Evolutionary conservation across 257 asterid species (phyloP).

Genomic region (Cruciata laevipes): DNA sequence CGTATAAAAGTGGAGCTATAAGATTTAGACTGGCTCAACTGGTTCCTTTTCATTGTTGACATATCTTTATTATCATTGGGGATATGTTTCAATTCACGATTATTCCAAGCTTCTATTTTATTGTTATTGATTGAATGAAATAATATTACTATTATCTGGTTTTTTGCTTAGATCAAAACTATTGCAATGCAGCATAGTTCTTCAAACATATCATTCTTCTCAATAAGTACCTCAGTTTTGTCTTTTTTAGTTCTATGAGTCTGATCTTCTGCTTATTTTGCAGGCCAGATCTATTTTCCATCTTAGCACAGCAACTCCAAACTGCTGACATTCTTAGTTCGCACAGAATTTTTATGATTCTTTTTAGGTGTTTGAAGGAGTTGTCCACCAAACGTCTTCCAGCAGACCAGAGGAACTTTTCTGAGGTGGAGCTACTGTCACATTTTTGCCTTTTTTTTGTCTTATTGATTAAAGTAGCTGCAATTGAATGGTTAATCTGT

Average conservation of each 20-base stretch:
- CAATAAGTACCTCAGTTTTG: not conserved
- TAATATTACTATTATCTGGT: not conserved
- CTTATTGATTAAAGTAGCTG: not conserved
- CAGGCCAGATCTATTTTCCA: conserved; percentile 96
- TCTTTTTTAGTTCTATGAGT: not conserved
- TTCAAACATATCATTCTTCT: not conserved
- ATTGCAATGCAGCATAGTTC: not conserved
- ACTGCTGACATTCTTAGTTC: conserved; percentile 80
- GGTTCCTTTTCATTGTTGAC: not conserved
- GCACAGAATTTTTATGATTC: conserved; percentile 84
- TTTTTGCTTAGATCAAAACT: not conserved
- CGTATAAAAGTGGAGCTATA: not conserved
- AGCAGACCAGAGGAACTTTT: conserved; percentile 75
- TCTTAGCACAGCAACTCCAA: conserved; percentile 81
- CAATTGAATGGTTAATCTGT: not conserved
- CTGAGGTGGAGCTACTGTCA: conserved; percentile 52
- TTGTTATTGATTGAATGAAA: not conserved
- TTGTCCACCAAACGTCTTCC: conserved; percentile 85
- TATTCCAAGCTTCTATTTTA: not conserved
- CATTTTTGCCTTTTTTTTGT: conserved; percentile 10
- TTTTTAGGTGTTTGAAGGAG: conserved; percentile 89
- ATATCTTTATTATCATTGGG: not conserved
- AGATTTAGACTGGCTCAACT: not conserved
- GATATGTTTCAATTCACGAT: not conserved
- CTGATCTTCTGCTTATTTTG: conserved; percentile 19